Percentiles rank a stretch among this genome's conserved stretches.
Conservation (phyloP, 768 basidiomycete genomes). For the Fistulinella prunicolor region DNA sequence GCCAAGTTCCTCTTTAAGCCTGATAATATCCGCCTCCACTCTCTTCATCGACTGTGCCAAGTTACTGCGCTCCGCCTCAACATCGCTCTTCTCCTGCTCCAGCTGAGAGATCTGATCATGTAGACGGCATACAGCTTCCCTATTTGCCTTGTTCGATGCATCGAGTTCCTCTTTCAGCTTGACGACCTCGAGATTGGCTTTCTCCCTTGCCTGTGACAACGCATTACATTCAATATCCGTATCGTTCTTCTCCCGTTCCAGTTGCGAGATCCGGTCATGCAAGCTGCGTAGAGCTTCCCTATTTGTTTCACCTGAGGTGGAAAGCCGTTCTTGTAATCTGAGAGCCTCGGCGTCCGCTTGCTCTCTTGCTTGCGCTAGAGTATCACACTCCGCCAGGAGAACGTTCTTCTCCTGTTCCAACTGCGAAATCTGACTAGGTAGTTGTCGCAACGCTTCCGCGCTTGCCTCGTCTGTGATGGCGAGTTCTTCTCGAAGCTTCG, state of each 20-base stretch:
- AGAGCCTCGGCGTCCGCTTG: neutral
- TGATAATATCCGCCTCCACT: constrained; percentile 11
- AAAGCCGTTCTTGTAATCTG: neutral
- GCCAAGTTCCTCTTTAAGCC: constrained; percentile 44
- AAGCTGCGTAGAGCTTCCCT: too few relatives aligned
- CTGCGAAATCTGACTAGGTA: constrained; percentile 71
- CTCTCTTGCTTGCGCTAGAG: neutral
- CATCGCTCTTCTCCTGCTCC: constrained; percentile 45
- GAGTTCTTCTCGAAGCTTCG: neutral
- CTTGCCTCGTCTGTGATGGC: constrained; percentile 55
- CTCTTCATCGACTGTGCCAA: constrained; percentile 43
- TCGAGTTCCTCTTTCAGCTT: constrained; percentile 45
- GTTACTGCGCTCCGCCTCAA: constrained; percentile 50
- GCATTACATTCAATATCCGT: too few relatives aligned
- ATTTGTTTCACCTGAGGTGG: too few relatives aligned
- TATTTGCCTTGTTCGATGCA: constrained; percentile 44
- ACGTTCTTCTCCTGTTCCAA: constrained; percentile 62
- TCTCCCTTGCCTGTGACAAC: constrained; percentile 7
- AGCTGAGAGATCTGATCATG: constrained; percentile 9
- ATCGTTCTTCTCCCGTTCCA: constrained; percentile 61
- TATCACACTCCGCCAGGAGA: constrained; percentile 27
- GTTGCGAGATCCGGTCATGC: constrained; percentile 68
- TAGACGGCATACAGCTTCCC: constrained; percentile 27
- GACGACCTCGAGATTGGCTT: constrained; percentile 11
- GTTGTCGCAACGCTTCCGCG: constrained; percentile 65